A percentile compares a stretch with the other conserved stretches of the same genome.
These are phyloP conservation scores for Heterobasidion occidentale DNA, from an alignment of 1,284 basidiomycete species.

Conservation along the genomic window DNA sequence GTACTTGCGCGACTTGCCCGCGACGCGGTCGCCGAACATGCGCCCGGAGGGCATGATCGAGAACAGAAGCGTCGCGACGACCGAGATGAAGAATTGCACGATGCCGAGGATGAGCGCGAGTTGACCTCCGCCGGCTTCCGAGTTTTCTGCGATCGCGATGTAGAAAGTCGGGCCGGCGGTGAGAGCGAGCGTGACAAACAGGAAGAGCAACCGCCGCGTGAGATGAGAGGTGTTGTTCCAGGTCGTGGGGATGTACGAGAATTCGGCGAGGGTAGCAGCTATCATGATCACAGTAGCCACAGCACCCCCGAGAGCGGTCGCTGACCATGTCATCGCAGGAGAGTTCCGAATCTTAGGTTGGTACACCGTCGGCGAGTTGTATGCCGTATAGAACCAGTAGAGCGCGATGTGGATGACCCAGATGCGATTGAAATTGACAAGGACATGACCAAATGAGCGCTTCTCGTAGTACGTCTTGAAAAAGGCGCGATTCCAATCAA, in stretches of 20 bases:
- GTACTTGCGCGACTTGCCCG: constrained; percentile 89
- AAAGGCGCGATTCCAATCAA: constrained; percentile 92
- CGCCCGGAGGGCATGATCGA: constrained; percentile 85
- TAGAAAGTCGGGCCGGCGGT: constrained; percentile 90
- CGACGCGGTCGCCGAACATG: constrained; percentile 93
- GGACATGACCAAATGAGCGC: constrained; percentile 86
- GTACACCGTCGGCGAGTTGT: constrained; percentile 88
- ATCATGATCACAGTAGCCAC: constrained; percentile 93
- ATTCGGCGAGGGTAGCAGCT: constrained; percentile 84
- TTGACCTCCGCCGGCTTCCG: constrained; percentile 48
- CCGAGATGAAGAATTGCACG: constrained; percentile 88
- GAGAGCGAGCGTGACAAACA: constrained; percentile 75
- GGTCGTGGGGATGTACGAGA: constrained; percentile 92
- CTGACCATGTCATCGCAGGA: constrained; percentile 80
- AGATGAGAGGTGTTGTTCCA: constrained; percentile 98
- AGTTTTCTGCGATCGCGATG: constrained; percentile 64
- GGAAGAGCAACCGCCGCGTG: constrained; percentile 78
- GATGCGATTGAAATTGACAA: constrained; percentile 97
- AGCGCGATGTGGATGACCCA: constrained; percentile 93
- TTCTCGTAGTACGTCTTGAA: constrained; percentile 98
- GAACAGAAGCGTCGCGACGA: constrained; percentile 76
- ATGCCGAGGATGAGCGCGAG: constrained; percentile 83
- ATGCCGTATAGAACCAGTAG: constrained; percentile 93
- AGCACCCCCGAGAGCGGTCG: constrained; percentile 83
- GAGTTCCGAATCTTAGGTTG: constrained; percentile 36